These are phyloP conservation scores for Clitoria ternatea DNA, from an alignment of 306 rosid genomes.

Conservation along the genomic window DNA sequence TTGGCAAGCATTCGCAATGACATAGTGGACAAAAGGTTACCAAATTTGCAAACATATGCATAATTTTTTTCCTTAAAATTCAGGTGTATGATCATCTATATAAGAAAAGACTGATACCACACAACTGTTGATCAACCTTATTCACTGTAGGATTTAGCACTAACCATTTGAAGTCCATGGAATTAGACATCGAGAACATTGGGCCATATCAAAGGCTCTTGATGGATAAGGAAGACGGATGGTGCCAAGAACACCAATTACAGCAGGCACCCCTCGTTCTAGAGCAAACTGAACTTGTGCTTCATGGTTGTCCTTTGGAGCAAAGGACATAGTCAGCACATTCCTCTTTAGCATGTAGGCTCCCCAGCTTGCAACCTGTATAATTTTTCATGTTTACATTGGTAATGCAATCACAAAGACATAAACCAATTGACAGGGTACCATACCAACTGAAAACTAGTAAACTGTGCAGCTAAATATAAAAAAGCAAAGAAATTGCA, in stretches of 20 bases:
- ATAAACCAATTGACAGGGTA: slow-evolving; percentile 12
- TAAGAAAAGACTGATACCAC: slow-evolving; percentile 15
- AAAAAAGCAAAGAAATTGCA: slow-evolving; percentile 13
- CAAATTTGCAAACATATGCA: background rate
- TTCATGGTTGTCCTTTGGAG: slow-evolving; percentile 97
- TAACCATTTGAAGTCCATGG: slow-evolving; percentile 89
- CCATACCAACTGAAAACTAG: slow-evolving; percentile 9
- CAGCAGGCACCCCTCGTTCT: slow-evolving; percentile 94
- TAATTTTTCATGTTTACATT: slow-evolving; percentile 29
- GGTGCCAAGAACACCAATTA: slow-evolving; percentile 90
- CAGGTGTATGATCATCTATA: background rate
- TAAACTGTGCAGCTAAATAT: slow-evolving; percentile 11
- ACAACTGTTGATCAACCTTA: slow-evolving; percentile 4
- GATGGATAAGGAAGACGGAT: slow-evolving; percentile 89
- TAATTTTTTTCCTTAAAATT: background rate
- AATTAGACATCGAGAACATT: slow-evolving; percentile 93
- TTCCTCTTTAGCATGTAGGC: slow-evolving; percentile 92
- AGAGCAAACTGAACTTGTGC: slow-evolving; percentile 98
- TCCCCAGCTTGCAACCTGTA: slow-evolving; percentile 99
- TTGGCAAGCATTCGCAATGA: slow-evolving; percentile 1
- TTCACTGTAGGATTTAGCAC: slow-evolving; percentile 28
- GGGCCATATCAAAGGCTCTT: slow-evolving; percentile 96
- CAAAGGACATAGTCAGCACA: slow-evolving; percentile 88
- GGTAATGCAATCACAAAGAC: slow-evolving; percentile 31
- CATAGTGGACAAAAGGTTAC: background rate